Conservation (phyloP, 495 filamentous ascomycete genomes). For the Penicillium turbatum region DNA sequence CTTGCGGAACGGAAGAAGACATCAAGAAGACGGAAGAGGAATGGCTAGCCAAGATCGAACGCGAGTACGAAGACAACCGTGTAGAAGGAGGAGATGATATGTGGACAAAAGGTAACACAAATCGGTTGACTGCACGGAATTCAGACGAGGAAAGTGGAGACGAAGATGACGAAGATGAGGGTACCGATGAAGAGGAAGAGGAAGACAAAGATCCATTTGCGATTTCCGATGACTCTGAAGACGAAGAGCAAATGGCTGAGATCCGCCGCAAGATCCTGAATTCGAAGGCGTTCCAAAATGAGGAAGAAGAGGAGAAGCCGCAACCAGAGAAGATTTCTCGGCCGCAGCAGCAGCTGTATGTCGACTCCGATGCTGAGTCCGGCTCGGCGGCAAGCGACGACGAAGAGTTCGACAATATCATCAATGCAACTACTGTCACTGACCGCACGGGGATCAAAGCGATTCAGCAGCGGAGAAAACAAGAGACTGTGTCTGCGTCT, state of each 20-base stretch:
- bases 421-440: slow-evolving; percentile 79
- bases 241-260: slow-evolving; percentile 89
- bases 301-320: slow-evolving; percentile 46
- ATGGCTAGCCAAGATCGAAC: slow-evolving; percentile 86
- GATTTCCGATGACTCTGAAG: slow-evolving; percentile 71
- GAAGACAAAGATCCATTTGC: slow-evolving; percentile 61
- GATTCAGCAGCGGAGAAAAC: slow-evolving; percentile 45
- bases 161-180: slow-evolving; percentile 43
- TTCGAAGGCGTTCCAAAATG: slow-evolving; percentile 80
- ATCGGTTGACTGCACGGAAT: slow-evolving; percentile 52
- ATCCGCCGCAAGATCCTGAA: slow-evolving; percentile 76
- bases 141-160: slow-evolving; percentile 53
- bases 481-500: slow-evolving; percentile 49
- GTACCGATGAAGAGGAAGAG: slow-evolving; percentile 48
- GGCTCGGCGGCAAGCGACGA: slow-evolving; percentile 68
- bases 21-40: slow-evolving; percentile 79
- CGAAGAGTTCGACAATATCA: slow-evolving; percentile 81
- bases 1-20: slow-evolving; percentile 76
- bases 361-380: slow-evolving; percentile 69
- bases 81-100: slow-evolving; percentile 59
- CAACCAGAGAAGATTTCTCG: slow-evolving; percentile 54
- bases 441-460: slow-evolving; percentile 73
- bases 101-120: slow-evolving; percentile 84
- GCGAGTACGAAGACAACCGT: slow-evolving; percentile 79
- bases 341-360: slow-evolving; percentile 35